These are phyloP conservation scores for Lepidium aucheri DNA, from an alignment of 345 rosid genomes.

Conservation along the genomic window DNA sequence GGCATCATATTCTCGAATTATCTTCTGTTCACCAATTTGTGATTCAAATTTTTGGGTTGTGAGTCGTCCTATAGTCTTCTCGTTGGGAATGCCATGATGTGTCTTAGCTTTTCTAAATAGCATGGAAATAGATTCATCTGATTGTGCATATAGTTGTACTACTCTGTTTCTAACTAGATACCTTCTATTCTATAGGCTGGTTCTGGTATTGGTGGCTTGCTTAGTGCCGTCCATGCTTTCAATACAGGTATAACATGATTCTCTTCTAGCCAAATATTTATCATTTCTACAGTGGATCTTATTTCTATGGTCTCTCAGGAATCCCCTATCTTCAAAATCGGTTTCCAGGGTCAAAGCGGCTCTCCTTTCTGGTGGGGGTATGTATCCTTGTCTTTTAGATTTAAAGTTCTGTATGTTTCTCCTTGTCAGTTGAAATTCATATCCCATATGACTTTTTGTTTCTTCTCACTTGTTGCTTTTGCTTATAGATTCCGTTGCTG, in stretches of 20 bases:
- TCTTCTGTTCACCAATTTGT: background rate
- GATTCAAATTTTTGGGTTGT: background rate
- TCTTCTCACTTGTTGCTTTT: constrained; percentile 9
- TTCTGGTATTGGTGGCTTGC: constrained; percentile 82
- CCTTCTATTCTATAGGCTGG: constrained; percentile 51
- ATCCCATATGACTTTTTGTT: background rate
- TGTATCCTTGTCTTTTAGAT: background rate
- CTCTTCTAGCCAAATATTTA: background rate
- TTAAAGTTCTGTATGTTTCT: background rate
- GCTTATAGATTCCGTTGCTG: constrained; percentile 64
- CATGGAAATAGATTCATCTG: background rate
- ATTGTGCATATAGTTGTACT: background rate
- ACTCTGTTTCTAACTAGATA: constrained; percentile 6
- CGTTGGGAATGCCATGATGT: background rate
- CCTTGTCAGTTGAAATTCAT: background rate
- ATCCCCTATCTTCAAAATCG: constrained; percentile 66
- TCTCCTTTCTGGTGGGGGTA: constrained; percentile 76
- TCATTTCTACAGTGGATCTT: background rate
- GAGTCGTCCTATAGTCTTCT: background rate
- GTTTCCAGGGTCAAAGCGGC: constrained; percentile 81
- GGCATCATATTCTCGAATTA: background rate
- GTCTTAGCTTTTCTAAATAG: background rate
- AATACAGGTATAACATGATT: constrained; percentile 49
- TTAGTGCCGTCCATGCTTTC: constrained; percentile 76
- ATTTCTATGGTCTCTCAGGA: constrained; percentile 40